Base-by-base conservation (phyloP, 768 basidiomycete genomes). In the Mycena maculata region DNA sequence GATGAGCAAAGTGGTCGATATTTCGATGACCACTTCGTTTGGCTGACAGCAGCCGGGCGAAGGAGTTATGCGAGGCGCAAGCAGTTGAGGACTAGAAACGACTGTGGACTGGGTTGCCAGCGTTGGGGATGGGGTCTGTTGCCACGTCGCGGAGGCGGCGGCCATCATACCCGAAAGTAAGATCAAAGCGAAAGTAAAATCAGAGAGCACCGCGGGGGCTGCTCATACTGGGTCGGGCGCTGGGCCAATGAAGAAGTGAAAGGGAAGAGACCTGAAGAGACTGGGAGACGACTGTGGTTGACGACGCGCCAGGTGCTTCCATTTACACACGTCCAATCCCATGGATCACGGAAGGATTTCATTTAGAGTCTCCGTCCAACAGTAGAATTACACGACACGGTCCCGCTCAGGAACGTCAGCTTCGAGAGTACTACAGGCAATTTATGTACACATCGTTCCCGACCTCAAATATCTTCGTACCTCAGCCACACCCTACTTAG, bases 1-100 rank as follows among this genome's bases (percentile, higher is more conserved):
- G 28, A 89, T 85, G 64, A 83, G 77, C 41, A 89, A 44, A 10
- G 82, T 77, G 3, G 88, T 88, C 4, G 83, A 76, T 25, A 89
- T 79, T 56, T 85, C 76, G 65, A 88, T 77, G 41, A 87, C 80
- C 48, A 87, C 84, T 71, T 81, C 76, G 69, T 82, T 83, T 30
- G 82, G 78, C 25, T 76, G 70, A 68, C 80, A 81, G 60, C 75
- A 75, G 45, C 78, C 72, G 12, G 80, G 74, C 5, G 78, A 65
- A 69, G 78, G 75, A 33, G 80, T 82, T 42, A 71, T 65, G 45
- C 76, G 79, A 66, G 81, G 79, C 38, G 76, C 76, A 25, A 79
- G 72, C 60, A 70, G 53, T 22, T 73, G 60, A 62, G 66, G 59
- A 60, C 50, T 61, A 49, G 68, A 44, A 60, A 66, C 4, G 68